Evolutionary conservation across 768 basidiomycete genomes (phyloP).

Genomic region (Kwoniella sp.): DNA sequence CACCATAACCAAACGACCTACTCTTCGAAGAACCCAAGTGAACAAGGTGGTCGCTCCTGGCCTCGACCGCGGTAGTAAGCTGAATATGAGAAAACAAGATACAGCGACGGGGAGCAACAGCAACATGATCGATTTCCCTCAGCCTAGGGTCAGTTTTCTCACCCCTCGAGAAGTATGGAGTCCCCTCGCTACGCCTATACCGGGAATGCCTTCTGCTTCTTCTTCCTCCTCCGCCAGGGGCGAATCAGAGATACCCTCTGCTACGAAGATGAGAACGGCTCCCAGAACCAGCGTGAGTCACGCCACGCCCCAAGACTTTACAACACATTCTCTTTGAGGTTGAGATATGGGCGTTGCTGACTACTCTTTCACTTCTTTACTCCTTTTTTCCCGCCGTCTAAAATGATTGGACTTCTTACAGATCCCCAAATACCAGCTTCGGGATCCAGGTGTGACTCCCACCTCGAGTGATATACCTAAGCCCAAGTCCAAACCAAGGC

Average conservation of each 20-base stretch:
- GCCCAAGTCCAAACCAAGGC: neutral
- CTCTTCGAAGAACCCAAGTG: neutral
- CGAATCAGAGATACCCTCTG: neutral
- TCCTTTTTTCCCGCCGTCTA: too few relatives aligned
- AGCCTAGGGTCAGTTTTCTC: conserved; percentile 18
- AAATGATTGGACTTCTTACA: neutral
- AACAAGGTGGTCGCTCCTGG: neutral
- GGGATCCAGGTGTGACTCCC: conserved; percentile 1
- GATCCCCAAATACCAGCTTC: conserved; percentile 11
- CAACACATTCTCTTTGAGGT: neutral
- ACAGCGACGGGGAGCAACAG: neutral
- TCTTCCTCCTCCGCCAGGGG: neutral
- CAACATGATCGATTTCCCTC: neutral
- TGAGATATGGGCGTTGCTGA: too few relatives aligned
- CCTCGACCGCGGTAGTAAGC: too few relatives aligned
- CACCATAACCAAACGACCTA: neutral
- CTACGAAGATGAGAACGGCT: neutral
- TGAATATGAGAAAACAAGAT: too few relatives aligned
- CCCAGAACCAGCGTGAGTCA: neutral
- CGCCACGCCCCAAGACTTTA: too few relatives aligned
- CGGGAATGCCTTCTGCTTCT: neutral
- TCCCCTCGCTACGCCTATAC: conserved; percentile 16
- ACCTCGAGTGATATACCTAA: neutral
- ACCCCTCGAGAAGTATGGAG: conserved; percentile 23
- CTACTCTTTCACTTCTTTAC: too few relatives aligned